phyloP scores from a whole-genome alignment of 2,329 filamentous ascomycete genomes.

The Blastomyces silverae region DNA sequence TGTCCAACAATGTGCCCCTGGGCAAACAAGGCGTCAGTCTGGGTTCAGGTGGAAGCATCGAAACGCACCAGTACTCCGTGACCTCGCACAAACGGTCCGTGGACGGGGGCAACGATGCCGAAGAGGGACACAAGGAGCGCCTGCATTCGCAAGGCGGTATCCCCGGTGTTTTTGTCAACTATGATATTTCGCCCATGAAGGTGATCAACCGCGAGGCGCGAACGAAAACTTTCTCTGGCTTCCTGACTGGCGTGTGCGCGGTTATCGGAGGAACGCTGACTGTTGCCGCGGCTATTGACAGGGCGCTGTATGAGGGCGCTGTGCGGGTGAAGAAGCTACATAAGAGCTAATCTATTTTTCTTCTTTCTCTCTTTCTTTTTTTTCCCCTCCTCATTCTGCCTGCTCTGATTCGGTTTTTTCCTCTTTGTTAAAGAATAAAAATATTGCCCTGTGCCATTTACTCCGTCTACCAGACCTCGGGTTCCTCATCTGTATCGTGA shows the following conservation, averaged over 20 bases:
- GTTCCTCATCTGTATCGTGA: too few species aligned
- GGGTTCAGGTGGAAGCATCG: conserved; percentile 68
- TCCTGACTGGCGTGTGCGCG: conserved; percentile 88
- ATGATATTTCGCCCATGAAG: conserved; percentile 99
- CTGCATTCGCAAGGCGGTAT: conserved; percentile 86
- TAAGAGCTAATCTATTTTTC: conserved; percentile 41
- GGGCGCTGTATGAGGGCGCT: conserved; percentile 82
- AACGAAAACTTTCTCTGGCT: conserved; percentile 81
- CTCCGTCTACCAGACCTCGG: too few species aligned
- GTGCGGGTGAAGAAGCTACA: conserved; percentile 82
- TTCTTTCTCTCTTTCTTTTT: neutral
- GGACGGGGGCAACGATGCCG: conserved; percentile 70
- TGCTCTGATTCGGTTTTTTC: neutral
- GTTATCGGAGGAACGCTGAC: conserved; percentile 92
- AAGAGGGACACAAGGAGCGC: conserved; percentile 86
- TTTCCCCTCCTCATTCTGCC: neutral
- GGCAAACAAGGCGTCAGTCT: conserved; percentile 63
- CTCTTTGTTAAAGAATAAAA: too few species aligned
- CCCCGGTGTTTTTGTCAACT: conserved; percentile 96
- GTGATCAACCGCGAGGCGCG: conserved; percentile 93
- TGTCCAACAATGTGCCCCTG: conserved; percentile 54
- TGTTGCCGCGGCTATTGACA: conserved; percentile 87
- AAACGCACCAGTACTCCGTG: conserved; percentile 97
- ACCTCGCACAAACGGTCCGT: conserved; percentile 93
- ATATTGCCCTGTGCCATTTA: too few species aligned